Evolutionary conservation across 176 grass and related monocot species (phyloP), one percentile per base, ranked within the genome.

Genomic region (Carex kokanica): DNA sequence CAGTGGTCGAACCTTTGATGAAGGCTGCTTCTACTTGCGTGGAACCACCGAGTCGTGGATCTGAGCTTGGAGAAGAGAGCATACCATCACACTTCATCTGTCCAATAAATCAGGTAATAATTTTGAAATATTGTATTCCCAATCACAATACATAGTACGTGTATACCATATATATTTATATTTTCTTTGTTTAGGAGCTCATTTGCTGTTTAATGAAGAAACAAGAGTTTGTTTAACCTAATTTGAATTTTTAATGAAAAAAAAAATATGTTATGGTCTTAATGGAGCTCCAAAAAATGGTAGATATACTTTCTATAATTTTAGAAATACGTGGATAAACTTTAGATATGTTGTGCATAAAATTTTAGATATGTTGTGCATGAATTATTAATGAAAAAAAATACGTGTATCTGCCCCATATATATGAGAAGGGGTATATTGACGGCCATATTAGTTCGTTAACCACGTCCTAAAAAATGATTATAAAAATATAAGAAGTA

Each of bases 1-100:
- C 11, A 61, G 83, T 86, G 41, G 3, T 94, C 71, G 66, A 89
- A 74, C 74, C 74, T 7, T 84, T 94, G 92, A 84, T 43, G 81
- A 86, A 78, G 79, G 74, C 65, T 15, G 81, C 90, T 64, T 65
- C 56, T 56, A 43, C 78, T 61, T 75, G 32, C 27, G 75, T 79
- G 40, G 79, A 23, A 24, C 57, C 75, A 74, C 32, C 11, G 71
- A 24, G 66, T 15, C 59, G 34, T 36, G 38, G 31, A 24, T 17
- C 58, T 3, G 20, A 47, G 38, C 58, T 47, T 21, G 74, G 78
- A 12, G 86, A 87, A 29, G 78, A 64, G 2, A 8, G 41, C 23
- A 23, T 72, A 31, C 90, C 93, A 5, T 81, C 86, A 38, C 88
- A 90, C 78, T 95, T 92, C 34, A 74, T 95, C 59, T 92, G 93